Percentiles rank a stretch among this genome's conserved stretches.
Evolutionary conservation across 768 basidiomycete genomes (phyloP).

Genomic region (Pleurotus ostreatus): DNA sequence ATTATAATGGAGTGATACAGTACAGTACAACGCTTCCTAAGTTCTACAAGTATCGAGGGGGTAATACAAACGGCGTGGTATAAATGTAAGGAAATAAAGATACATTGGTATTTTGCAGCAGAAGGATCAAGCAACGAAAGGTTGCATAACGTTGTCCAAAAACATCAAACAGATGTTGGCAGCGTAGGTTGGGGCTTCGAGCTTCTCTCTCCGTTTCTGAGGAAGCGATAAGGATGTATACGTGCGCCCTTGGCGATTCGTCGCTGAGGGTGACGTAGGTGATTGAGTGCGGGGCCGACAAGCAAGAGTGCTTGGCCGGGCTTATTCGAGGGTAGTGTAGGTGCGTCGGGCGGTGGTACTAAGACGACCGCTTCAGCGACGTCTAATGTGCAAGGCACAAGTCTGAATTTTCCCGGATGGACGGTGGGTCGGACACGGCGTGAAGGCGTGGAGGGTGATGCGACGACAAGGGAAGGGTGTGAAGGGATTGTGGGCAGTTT

Average conservation of each 20-base stretch:
- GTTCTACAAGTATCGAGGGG: too few relatives aligned
- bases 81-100: too few relatives aligned
- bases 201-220: constrained; percentile 12
- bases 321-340: constrained; percentile 16
- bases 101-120: too few relatives aligned
- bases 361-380: constrained; percentile 51
- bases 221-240: constrained; percentile 54
- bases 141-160: too few relatives aligned
- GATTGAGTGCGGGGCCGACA: constrained; percentile 43
- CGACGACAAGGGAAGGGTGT: constrained; percentile 15
- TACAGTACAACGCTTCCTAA: too few relatives aligned
- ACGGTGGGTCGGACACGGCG: constrained; percentile 7
- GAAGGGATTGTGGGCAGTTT: constrained; percentile 14
- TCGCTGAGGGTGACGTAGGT: constrained; percentile 38
- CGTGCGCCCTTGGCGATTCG: constrained; percentile 42
- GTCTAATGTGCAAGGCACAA: constrained; percentile 48
- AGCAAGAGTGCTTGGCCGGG: constrained; percentile 37
- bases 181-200: too few relatives aligned
- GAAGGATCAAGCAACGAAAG: too few relatives aligned
- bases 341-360: constrained; percentile 29
- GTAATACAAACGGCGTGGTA: too few relatives aligned
- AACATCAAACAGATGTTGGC: too few relatives aligned
- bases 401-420: constrained; percentile 26
- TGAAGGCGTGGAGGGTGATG: constrained; percentile 11
- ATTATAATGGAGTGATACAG: too few relatives aligned